Evolutionary conservation across 495 filamentous ascomycete genomes (phyloP), one percentile per base, ranked within the genome.

Genomic region (Penicillium daleae): DNA sequence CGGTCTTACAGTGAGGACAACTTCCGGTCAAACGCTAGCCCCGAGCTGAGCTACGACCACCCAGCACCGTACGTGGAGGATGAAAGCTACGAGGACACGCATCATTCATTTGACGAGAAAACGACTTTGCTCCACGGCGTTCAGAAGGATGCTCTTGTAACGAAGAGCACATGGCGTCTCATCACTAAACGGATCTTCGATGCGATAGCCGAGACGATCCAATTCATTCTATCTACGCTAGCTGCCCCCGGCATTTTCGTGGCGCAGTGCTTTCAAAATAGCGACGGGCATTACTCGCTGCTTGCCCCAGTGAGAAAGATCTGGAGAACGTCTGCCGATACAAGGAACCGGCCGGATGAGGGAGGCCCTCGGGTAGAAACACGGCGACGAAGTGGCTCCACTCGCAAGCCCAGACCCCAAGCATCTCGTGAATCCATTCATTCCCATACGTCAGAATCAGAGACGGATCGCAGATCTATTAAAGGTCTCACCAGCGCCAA

Each of bases 241-340:
- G 83, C 88, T 24, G 85, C 88, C 2, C 93, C 96, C 6, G 90
- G 87, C 2, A 80, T 91, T 39, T 97, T 93, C 78, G 74, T 95
- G 17, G 86, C 92, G 53, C 87, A 90, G 57, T 92, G 83, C 67
- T 86, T 97, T 58, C 92, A 90, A 73, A 87, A 96, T 66, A 88
- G 92, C 31, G 74, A 89, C 61, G 93, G 93, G 33, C 79, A 82
- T 31, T 97, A 96, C 72, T 92, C 92, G 53, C 85, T 88, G 17
- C 70, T 90, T 53, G 73, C 78, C 54, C 89, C 88, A 37, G 70
- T 90, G 12, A 78, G 81, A 57, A 88, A 83, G 59, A 74, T 91
- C 9, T 80, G 85, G 60, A 80, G 83, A 50, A 72, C 74, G 4
- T 67, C 68, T 60, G 39, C 69, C 58, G 65, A 62, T 35, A 54